Evolutionary conservation across 192 early-diverging fungal species (phyloP), one percentile per base, ranked within the genome.

Genomic region (Podila horticola): DNA sequence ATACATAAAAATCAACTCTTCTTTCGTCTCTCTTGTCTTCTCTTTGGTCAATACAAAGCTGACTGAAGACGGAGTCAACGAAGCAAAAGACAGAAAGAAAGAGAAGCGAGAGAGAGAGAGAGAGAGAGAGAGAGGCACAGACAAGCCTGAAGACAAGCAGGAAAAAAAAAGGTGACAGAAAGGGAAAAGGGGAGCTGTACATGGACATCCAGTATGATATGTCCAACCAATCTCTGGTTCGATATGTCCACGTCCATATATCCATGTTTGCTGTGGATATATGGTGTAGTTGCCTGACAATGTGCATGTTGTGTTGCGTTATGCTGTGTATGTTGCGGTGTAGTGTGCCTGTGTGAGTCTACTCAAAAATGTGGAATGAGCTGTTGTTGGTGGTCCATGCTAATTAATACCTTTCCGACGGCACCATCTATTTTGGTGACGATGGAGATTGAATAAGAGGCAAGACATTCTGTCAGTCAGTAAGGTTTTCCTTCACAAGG

Each of bases 51-150:
- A 55, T 55, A 55, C 52, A 55, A 55, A 55, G 22, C 52, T 55
- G 52, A 55, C 52, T 55, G 52, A 55, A 55, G 52, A 55, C 52
- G 52, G 52, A 55, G 52, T 55, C 52, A 55, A 55, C 52, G 17
- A 55, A 55, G n/a, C n/a, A 20, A 52, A 52, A n/a, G n/a, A 52
- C 17, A 52, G 8, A 52, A 52, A 52, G n/a, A 52, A n/a, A 22
- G 50, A n/a, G 8, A 55, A 55, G 49, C 15, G 11, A 50, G 11
- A 50, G 10, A 20, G 52, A 55, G 5, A 24, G 52, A 52, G 19
- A 24, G 20, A 41, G 34, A 41, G 62, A 41, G 15, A 33, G 15
- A 52, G 8, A 38, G 12, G 4, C 41, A 17, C 13, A 17, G 3
- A 45, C 41, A 45, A 17, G 41, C 41, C 15, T 67, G 52, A 67